These are phyloP conservation scores for Elaeis oleifera DNA, from an alignment of 202 grass and related monocot genomes.

Conservation along the genomic window DNA sequence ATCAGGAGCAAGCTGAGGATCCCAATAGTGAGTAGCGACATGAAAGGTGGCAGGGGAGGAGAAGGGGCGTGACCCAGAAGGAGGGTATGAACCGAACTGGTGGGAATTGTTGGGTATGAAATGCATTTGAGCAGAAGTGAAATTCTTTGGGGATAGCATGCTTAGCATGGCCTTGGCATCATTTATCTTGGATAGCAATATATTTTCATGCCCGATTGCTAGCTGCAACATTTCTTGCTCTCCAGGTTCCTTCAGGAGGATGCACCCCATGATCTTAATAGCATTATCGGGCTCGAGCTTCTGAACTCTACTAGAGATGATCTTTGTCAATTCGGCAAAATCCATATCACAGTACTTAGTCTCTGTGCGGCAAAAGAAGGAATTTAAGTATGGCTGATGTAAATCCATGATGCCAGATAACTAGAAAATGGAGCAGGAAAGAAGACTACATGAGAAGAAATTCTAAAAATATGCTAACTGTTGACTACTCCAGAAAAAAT, in stretches of 20 bases:
- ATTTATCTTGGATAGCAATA: conserved; percentile 31
- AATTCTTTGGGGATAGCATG: too few relatives aligned
- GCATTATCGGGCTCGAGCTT: conserved; percentile 21
- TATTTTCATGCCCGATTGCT: conserved; percentile 18
- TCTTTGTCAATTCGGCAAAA: conserved; percentile 20
- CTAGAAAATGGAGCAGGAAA: too few relatives aligned
- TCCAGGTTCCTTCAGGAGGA: conserved; percentile 4
- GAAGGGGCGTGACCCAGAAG: conserved; percentile 2
- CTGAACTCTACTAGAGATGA: conserved; percentile 19
- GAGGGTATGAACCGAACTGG: conserved; percentile 11
- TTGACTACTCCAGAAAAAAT: too few relatives aligned
- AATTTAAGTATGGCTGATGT: too few relatives aligned
- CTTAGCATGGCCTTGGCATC: conserved; percentile 15
- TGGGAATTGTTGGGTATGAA: background rate
- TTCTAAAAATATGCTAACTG: too few relatives aligned
- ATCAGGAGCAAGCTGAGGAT: background rate
- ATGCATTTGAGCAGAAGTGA: background rate
- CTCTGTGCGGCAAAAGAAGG: too few relatives aligned
- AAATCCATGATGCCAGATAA: too few relatives aligned
- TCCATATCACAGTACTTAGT: conserved; percentile 28
- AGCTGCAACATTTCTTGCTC: conserved; percentile 19
- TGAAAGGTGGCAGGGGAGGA: conserved; percentile 2
- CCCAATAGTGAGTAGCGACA: background rate
- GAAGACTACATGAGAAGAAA: too few relatives aligned
- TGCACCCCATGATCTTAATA: conserved; percentile 22